A percentile compares a stretch with the other conserved stretches of the same genome.
phyloP scores from a whole-genome alignment of 2,329 filamentous ascomycete species.

The Hypoxylon sp. region DNA sequence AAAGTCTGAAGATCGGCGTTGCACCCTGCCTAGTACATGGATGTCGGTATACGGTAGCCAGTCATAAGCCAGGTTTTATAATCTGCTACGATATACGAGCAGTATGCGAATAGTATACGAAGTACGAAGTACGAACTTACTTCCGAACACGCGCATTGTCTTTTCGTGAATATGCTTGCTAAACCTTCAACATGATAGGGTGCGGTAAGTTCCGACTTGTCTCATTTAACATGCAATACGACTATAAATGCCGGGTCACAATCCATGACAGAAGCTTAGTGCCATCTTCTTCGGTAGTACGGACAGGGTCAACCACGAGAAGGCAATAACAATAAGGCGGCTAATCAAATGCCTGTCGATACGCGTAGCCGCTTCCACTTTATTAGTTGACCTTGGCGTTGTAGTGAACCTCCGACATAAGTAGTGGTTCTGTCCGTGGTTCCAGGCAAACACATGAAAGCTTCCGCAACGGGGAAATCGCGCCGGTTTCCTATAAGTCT shows the following conservation, averaged over 20 bases:
- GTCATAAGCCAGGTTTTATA: slow-evolving; percentile 5
- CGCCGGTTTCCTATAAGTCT: no score
- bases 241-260: slow-evolving; percentile 7
- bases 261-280: no score
- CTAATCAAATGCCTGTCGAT: no score
- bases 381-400: no score
- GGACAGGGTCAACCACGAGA: no score
- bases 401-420: no score
- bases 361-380: no score
- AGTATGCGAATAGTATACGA: slow-evolving; percentile 9
- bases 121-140: slow-evolving; percentile 13
- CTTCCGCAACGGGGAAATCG: no score
- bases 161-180: neutral
- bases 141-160: slow-evolving; percentile 16
- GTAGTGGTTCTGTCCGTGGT: no score
- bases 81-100: slow-evolving; percentile 12
- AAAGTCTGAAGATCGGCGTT: slow-evolving; percentile 9
- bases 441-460: no score
- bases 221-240: slow-evolving; percentile 5
- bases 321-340: no score
- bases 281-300: no score
- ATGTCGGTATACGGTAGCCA: neutral
- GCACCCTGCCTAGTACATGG: neutral
- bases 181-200: neutral
- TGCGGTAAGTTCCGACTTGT: neutral